Evolutionary conservation across 345 rosid species (phyloP).

Genomic region (Mallotus nudiflorus): DNA sequence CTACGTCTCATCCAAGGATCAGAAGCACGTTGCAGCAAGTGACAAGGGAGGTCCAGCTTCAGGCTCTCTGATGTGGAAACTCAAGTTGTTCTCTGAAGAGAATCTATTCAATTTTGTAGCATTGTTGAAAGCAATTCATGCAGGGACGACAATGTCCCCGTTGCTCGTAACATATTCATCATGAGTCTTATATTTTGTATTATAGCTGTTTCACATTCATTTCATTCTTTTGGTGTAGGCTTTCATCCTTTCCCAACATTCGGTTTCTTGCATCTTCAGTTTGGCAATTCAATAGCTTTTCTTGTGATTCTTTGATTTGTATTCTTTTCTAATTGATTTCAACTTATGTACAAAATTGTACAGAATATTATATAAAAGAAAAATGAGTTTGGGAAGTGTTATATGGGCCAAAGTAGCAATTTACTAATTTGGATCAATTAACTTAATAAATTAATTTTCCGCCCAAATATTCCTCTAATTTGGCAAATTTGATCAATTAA

Average conservation of each 20-base stretch:
- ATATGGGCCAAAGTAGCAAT: too few relatives aligned
- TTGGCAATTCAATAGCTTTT: constrained; percentile 22
- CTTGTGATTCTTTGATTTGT: constrained; percentile 34
- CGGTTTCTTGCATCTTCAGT: constrained; percentile 8
- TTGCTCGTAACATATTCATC: constrained; percentile 45
- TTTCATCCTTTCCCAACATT: not conserved
- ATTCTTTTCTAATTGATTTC: constrained; percentile 20
- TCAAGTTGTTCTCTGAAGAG: constrained; percentile 60
- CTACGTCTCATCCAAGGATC: constrained; percentile 22
- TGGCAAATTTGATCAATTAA: too few relatives aligned
- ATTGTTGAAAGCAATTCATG: constrained; percentile 69
- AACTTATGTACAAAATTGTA: constrained; percentile 29
- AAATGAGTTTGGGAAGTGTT: not conserved
- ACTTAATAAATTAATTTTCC: too few relatives aligned
- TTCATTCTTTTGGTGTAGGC: constrained; percentile 42
- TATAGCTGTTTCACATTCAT: constrained; percentile 34
- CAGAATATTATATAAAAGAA: constrained; percentile 5
- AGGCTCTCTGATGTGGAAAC: constrained; percentile 53
- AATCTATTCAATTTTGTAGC: constrained; percentile 59
- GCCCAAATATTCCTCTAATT: too few relatives aligned
- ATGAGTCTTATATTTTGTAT: constrained; percentile 12
- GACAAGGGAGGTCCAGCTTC: constrained; percentile 14
- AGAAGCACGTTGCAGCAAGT: constrained; percentile 11
- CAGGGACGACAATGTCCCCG: constrained; percentile 39
- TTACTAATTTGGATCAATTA: too few relatives aligned